These are phyloP conservation scores for Aspergillus ochraceus DNA, from an alignment of 2,329 filamentous ascomycete species.

Conservation along the genomic window DNA sequence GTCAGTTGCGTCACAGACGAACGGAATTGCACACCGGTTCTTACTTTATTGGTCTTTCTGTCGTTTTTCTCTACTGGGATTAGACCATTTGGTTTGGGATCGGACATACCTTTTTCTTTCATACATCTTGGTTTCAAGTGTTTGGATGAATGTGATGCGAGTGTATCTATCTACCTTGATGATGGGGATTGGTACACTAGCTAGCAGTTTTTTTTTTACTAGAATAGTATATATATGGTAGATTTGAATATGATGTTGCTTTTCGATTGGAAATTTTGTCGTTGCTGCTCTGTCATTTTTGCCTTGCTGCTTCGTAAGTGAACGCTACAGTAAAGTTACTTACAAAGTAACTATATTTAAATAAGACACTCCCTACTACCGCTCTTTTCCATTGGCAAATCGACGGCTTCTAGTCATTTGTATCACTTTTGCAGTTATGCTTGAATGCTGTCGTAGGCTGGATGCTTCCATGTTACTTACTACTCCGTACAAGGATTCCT, in stretches of 20 bases:
- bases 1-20: conserved; percentile 78
- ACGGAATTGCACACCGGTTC: conserved; percentile 74
- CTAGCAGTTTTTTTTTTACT: no score
- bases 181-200: background rate
- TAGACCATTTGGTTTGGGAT: conserved; percentile 53
- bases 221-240: background rate
- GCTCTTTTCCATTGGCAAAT: no score
- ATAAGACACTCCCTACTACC: no score
- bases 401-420: background rate
- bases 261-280: no score
- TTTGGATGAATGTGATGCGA: background rate
- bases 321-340: no score
- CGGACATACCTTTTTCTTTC: conserved; percentile 50
- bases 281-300: no score
- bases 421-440: background rate
- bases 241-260: background rate
- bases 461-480: no score
- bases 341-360: no score
- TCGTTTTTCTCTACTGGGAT: conserved; percentile 41
- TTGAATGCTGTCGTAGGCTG: background rate
- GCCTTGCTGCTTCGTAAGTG: background rate
- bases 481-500: no score
- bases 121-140: background rate
- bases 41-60: conserved; percentile 51
- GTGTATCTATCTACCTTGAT: background rate